A percentile compares a stretch with the other conserved stretches of the same genome.
Conservation (phyloP, 176 grass and related monocot species). For the Paspalum vaginatum region DNA sequence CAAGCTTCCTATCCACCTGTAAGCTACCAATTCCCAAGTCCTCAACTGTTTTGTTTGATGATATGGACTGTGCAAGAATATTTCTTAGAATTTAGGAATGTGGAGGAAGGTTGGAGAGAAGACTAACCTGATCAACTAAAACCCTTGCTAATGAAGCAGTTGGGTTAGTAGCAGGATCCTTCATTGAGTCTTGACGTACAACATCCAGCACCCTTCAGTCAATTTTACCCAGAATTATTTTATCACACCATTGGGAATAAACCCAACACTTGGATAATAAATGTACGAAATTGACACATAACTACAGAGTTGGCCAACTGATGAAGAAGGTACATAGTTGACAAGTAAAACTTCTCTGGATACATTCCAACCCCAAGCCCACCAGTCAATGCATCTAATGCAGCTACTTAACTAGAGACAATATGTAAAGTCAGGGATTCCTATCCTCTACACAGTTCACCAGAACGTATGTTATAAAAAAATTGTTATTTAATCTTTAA, state of each 20-base stretch:
- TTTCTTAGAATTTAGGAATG: conserved; percentile 1
- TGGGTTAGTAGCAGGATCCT: conserved; percentile 66
- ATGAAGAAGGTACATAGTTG: conserved; percentile 18
- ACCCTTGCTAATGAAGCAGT: conserved; percentile 75
- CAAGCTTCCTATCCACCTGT: conserved; percentile 98
- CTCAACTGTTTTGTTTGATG: conserved; percentile 51
- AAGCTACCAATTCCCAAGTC: conserved; percentile 57
- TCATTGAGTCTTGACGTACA: conserved; percentile 70
- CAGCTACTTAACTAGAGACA: conserved; percentile 4
- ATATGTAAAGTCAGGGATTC: conserved; percentile 4
- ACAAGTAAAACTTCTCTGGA: background rate
- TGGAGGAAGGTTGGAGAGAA: conserved; percentile 9
- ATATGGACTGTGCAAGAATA: conserved; percentile 35
- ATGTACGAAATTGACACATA: conserved; percentile 7
- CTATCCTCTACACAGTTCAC: background rate
- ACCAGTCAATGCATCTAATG: background rate
- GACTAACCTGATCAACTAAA: conserved; percentile 87
- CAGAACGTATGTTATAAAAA: conserved; percentile 11
- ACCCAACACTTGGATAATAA: conserved; percentile 13
- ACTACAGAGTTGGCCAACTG: conserved; percentile 7
- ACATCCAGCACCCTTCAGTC: conserved; percentile 74
- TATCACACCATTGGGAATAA: conserved; percentile 18
- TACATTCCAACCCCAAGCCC: conserved; percentile 1
- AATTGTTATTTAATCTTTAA: background rate
- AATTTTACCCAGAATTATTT: conserved; percentile 22